Evolutionary conservation across 2,329 filamentous ascomycete genomes (phyloP), one percentile per base, ranked within the genome.

Genomic region (Sclerotinia subarctica): DNA sequence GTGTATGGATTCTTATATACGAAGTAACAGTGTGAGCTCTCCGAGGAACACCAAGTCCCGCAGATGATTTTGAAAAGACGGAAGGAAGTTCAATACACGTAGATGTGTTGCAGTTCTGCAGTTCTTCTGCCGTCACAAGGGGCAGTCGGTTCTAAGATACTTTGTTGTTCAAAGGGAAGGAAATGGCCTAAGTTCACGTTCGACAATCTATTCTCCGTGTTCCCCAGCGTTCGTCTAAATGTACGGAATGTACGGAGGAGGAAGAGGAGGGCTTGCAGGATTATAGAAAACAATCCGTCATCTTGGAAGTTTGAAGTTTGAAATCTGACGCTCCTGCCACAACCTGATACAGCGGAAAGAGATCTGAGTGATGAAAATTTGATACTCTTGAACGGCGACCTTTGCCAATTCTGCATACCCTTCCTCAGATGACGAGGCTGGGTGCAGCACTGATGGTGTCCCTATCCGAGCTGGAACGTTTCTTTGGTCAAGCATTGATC

Each of bases 11-110:
- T 35, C 17, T 42, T 29, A 59, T 66, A 51, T 57, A 59, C 64
- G 17, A 66, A 51, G 64, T 59, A 66, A 66, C 64, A 58, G n/a
- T 66, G 46, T 51, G 60, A 53, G 49, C 47, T 21, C 32, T n/a
- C 10, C 15, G 44, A 66, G 64, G 64, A 59, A 66, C 64, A 66
- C 51, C 64, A 66, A 66, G 35, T 66, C 21, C 59, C 15, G 51
- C 52, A 47, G 15, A 49, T 47, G 52, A 58, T 59, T 66, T 47
- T 3, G 29, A 26, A 66, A 59, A 38, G 44, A 49, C 44, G 64
- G 29, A 29, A 47, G 53, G 15, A 17, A 19, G n/a, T 64, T 42
- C 11, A 29, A 42, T 52, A 42, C 49, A 64, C 58, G 58, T 49
- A 64, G 60, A 53, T 52, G 42, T 52, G 52, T 66, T 58, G 52